A percentile compares a stretch with the other conserved stretches of the same genome.
Evolutionary conservation across 257 asterid species (phyloP).

Genomic region (Penstemon eatonii): DNA sequence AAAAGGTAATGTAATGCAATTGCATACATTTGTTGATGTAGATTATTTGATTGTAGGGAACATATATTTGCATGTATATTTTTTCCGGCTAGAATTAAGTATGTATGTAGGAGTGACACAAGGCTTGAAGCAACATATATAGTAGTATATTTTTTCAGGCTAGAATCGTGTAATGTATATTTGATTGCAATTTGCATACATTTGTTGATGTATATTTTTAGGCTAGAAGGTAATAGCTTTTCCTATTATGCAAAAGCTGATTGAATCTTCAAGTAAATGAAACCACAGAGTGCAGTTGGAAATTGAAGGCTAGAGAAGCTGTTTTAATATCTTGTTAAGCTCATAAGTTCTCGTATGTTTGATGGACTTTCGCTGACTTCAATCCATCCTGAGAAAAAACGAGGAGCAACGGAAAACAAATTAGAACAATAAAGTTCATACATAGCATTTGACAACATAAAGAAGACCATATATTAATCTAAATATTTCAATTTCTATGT

Average conservation of each 20-base stretch:
- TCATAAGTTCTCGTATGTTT: constrained; percentile 64
- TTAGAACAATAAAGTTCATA: neutral
- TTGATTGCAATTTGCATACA: too few relatives aligned
- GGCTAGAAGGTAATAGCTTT: too few relatives aligned
- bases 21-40: constrained; percentile 14
- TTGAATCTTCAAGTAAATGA: too few relatives aligned
- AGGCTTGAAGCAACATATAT: constrained; percentile 4
- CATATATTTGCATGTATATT: constrained; percentile 18
- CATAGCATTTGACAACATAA: neutral
- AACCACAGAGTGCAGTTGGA: neutral
- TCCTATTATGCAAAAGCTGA: too few relatives aligned
- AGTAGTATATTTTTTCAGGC: neutral
- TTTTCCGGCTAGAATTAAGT: neutral
- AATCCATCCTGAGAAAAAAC: constrained; percentile 61
- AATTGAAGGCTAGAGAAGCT: constrained; percentile 31
- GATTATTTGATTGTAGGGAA: constrained; percentile 26
- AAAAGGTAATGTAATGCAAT: neutral
- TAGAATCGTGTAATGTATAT: too few relatives aligned
- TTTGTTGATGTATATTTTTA: too few relatives aligned
- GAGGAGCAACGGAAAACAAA: neutral
- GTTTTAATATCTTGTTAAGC: constrained; percentile 65
- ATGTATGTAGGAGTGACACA: constrained; percentile 8
- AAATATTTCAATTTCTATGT: neutral
- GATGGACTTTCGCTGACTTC: constrained; percentile 64
- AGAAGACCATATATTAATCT: neutral